Percentiles rank a stretch among this genome's conserved stretches.
Evolutionary conservation across 1,139 yeast species (phyloP).

Genomic region (Kodamaea anthophila): DNA sequence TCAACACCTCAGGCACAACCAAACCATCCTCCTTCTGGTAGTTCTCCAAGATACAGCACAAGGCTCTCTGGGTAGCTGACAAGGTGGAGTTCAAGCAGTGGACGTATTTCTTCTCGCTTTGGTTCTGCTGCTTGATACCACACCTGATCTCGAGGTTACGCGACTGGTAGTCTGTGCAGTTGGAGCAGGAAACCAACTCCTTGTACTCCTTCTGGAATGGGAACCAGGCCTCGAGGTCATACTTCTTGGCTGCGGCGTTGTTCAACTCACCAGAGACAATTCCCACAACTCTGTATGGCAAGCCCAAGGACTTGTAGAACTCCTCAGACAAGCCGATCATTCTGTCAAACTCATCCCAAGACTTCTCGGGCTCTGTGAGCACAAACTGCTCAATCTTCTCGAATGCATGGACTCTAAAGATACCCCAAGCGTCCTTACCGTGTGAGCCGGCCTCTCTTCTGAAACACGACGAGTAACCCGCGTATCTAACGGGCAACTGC

Average conservation of each 20-base stretch:
- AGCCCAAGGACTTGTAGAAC: slow-evolving; percentile 83
- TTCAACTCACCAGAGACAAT: slow-evolving; percentile 98
- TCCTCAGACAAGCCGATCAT: slow-evolving; percentile 91
- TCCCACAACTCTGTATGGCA: slow-evolving; percentile 96
- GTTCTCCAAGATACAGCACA: slow-evolving; percentile 95
- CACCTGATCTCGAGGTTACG: slow-evolving; percentile 98
- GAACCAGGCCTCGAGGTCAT: slow-evolving; percentile 99
- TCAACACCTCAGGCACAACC: slow-evolving; percentile 87
- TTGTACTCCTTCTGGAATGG: slow-evolving; percentile 98
- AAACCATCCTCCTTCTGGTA: slow-evolving; percentile 96
- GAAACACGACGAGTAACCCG: slow-evolving; percentile 97
- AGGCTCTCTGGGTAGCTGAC: slow-evolving; percentile 96
- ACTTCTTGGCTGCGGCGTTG: slow-evolving; percentile 98
- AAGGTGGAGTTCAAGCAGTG: slow-evolving; percentile 97
- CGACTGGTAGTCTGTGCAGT: slow-evolving; percentile 98
- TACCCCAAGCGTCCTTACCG: slow-evolving; percentile 99
- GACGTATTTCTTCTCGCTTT: slow-evolving; percentile 94
- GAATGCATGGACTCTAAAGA: slow-evolving; percentile 96
- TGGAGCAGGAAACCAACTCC: slow-evolving; percentile 96
- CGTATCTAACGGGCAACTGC: slow-evolving; percentile 93
- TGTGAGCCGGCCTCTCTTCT: slow-evolving; percentile 99
- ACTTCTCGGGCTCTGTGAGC: slow-evolving; percentile 93
- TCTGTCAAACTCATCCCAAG: slow-evolving; percentile 94
- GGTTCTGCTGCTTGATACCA: slow-evolving; percentile 94
- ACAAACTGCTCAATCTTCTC: slow-evolving; percentile 97